Evolutionary conservation across 1,139 yeast genomes (phyloP).

Genomic region (Suhomyces wounanorum): DNA sequence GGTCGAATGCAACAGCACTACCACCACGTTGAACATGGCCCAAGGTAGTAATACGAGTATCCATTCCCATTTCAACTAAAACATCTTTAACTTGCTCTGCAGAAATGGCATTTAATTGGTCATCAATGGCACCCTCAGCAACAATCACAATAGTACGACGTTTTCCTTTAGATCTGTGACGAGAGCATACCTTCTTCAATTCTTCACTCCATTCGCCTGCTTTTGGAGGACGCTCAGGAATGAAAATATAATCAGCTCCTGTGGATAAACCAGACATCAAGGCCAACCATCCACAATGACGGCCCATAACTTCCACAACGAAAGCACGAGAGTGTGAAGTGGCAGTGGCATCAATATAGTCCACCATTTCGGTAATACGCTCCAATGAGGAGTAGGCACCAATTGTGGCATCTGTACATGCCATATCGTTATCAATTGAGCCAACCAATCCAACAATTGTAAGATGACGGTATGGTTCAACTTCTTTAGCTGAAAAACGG

Average conservation of each 20-base stretch:
- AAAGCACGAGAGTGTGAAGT: slow-evolving; percentile 82
- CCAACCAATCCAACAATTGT: slow-evolving; percentile 81
- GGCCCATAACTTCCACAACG: slow-evolving; percentile 87
- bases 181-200: slow-evolving; percentile 61
- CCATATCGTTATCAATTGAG: slow-evolving; percentile 83
- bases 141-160: slow-evolving; percentile 80
- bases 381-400: slow-evolving; percentile 81
- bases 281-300: slow-evolving; percentile 89
- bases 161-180: slow-evolving; percentile 71
- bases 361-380: slow-evolving; percentile 75
- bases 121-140: slow-evolving; percentile 80
- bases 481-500: slow-evolving; percentile 52
- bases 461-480: slow-evolving; percentile 54
- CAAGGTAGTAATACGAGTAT: slow-evolving; percentile 75
- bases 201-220: slow-evolving; percentile 63
- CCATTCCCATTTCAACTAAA: slow-evolving; percentile 69
- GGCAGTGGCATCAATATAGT: slow-evolving; percentile 83
- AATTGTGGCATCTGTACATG: slow-evolving; percentile 78
- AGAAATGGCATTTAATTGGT: slow-evolving; percentile 64
- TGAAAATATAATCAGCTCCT: slow-evolving; percentile 77
- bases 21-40: slow-evolving; percentile 91
- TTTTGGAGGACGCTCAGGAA: slow-evolving; percentile 74
- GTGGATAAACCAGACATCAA: slow-evolving; percentile 83
- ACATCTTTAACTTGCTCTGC: slow-evolving; percentile 69
- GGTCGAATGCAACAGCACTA: slow-evolving; percentile 77